Evolutionary conservation across 2,329 filamentous ascomycete genomes (phyloP).

Genomic region (Cladorrhinum sp.): DNA sequence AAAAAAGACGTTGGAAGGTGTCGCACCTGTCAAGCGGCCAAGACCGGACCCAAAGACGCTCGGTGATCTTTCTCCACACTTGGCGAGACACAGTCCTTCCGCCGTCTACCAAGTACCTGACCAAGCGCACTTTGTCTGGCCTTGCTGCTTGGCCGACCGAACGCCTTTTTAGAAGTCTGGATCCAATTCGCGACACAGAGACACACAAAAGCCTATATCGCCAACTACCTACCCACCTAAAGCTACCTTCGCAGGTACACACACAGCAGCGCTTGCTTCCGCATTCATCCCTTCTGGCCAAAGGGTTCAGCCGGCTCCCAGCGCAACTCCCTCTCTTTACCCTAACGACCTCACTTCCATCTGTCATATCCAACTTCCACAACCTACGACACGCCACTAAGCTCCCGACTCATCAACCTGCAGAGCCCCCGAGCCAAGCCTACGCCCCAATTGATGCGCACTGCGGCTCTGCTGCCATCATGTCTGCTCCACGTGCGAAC

Average conservation of each 20-base stretch:
- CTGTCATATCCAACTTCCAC: background rate
- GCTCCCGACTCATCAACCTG: slow-evolving; percentile 9
- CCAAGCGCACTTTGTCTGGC: background rate
- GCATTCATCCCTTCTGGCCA: background rate
- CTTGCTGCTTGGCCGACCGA: background rate
- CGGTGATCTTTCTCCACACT: slow-evolving; percentile 1
- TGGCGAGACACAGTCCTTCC: slow-evolving; percentile 5
- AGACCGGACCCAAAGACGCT: background rate
- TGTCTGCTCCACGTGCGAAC: slow-evolving; percentile 27
- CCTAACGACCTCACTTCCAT: background rate
- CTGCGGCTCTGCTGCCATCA: slow-evolving; percentile 15
- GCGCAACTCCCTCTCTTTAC: background rate
- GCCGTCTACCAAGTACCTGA: background rate
- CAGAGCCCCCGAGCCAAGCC: slow-evolving; percentile 10
- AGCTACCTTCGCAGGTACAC: no score
- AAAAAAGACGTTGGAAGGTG: background rate
- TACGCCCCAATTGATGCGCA: slow-evolving; percentile 23
- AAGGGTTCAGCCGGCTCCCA: background rate
- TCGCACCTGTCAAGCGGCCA: background rate
- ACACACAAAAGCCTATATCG: background rate
- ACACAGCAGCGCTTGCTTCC: background rate
- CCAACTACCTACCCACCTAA: background rate
- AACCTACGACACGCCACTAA: slow-evolving; percentile 9
- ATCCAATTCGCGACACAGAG: slow-evolving; percentile 1
- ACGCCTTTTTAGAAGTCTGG: background rate